These are phyloP conservation scores for Acmispon strigosus DNA, from an alignment of 306 rosid species.

Conservation along the genomic window DNA sequence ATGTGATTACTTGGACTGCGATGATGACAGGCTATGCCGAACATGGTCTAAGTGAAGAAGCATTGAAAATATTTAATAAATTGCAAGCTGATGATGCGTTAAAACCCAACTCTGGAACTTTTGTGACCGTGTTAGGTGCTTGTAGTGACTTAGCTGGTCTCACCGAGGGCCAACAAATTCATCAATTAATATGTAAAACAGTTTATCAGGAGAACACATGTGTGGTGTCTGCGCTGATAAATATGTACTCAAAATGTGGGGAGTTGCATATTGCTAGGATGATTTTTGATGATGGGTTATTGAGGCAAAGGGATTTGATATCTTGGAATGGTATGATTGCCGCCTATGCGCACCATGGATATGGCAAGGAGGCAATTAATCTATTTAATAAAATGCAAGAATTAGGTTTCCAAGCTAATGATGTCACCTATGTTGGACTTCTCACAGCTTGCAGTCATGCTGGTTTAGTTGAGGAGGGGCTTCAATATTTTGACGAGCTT, in stretches of 20 bases:
- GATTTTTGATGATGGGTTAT: slow-evolving; percentile 37
- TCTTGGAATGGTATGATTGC: slow-evolving; percentile 53
- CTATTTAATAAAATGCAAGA: slow-evolving; percentile 37
- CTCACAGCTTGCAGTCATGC: slow-evolving; percentile 49
- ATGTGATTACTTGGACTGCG: slow-evolving; percentile 46
- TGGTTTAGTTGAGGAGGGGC: slow-evolving; percentile 43
- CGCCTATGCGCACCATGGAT: slow-evolving; percentile 46
- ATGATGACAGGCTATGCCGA: slow-evolving; percentile 49
- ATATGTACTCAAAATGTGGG: slow-evolving; percentile 49
- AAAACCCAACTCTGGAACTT: slow-evolving; percentile 44
- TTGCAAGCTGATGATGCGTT: slow-evolving; percentile 29
- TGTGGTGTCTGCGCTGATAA: slow-evolving; percentile 37
- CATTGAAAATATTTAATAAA: slow-evolving; percentile 28
- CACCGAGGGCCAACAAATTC: slow-evolving; percentile 40
- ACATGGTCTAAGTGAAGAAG: slow-evolving; percentile 38
- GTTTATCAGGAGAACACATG: slow-evolving; percentile 25
- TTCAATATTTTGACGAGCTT: slow-evolving; percentile 33
- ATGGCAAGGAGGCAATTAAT: slow-evolving; percentile 32
- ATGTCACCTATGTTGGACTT: slow-evolving; percentile 42
- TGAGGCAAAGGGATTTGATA: slow-evolving; percentile 38
- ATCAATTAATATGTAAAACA: slow-evolving; percentile 39
- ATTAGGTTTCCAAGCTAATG: slow-evolving; percentile 32
- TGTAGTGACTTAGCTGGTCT: slow-evolving; percentile 49
- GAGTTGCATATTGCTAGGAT: slow-evolving; percentile 37
- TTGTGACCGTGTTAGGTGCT: slow-evolving; percentile 41